Percentiles rank a stretch among this genome's conserved stretches.
Evolutionary conservation across 1,284 basidiomycete genomes (phyloP).

Genomic region (Phylloporus sp.): DNA sequence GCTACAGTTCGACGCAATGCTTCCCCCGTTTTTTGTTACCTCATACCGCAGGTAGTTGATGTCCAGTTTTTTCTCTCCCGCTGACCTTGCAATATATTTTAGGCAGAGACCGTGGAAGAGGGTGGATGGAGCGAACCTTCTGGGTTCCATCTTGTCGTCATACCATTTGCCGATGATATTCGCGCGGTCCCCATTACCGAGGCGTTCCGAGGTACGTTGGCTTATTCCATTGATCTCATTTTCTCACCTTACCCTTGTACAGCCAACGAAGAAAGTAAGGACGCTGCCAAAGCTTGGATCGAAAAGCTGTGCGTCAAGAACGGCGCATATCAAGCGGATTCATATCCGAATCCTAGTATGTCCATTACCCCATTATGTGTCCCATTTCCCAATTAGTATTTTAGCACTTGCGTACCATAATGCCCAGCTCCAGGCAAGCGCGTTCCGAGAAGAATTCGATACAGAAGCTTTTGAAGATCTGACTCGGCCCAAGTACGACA

Average conservation of each 20-base stretch:
- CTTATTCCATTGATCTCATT: background rate
- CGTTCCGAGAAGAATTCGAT: constrained; percentile 89
- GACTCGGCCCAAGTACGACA: constrained; percentile 79
- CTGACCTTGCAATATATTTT: constrained; percentile 10
- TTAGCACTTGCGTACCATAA: constrained; percentile 86
- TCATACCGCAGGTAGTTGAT: constrained; percentile 83
- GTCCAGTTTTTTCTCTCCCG: background rate
- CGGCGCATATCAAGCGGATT: constrained; percentile 85
- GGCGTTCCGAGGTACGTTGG: constrained; percentile 59
- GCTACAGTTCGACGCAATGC: constrained; percentile 77
- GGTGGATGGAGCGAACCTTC: constrained; percentile 84
- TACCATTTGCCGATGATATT: constrained; percentile 96
- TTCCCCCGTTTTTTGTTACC: constrained; percentile 82
- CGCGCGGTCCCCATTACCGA: constrained; percentile 74
- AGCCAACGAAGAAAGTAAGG: constrained; percentile 77
- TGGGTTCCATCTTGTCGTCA: constrained; percentile 90
- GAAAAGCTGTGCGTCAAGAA: constrained; percentile 82
- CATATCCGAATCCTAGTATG: constrained; percentile 91
- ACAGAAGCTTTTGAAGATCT: constrained; percentile 78
- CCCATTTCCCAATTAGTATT: constrained; percentile 10
- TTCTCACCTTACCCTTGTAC: constrained; percentile 14
- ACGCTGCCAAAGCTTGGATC: constrained; percentile 79
- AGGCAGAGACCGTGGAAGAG: constrained; percentile 79
- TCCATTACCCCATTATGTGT: constrained; percentile 9
- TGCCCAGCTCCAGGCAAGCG: constrained; percentile 88